phyloP scores from a whole-genome alignment of 768 basidiomycete genomes.

The Leucocoprinus sp. region DNA sequence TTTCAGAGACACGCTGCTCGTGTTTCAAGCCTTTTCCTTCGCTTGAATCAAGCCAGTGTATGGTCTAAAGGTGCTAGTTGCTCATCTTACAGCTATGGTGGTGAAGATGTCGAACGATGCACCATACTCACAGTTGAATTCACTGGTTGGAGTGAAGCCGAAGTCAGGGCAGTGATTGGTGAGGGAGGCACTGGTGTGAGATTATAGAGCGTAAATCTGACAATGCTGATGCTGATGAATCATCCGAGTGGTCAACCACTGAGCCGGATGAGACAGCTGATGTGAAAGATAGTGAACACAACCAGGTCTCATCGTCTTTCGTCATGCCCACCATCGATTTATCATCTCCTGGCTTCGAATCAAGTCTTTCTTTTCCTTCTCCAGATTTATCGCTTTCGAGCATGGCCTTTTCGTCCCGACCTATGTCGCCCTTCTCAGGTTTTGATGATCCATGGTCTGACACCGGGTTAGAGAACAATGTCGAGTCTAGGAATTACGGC shows the following conservation, averaged over 20 bases:
- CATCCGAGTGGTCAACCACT: constrained; percentile 18
- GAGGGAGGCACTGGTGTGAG: constrained; percentile 65
- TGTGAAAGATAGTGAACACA: constrained; percentile 10
- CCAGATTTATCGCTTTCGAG: constrained; percentile 5
- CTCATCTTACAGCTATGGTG: constrained; percentile 40
- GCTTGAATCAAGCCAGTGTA: constrained; percentile 60
- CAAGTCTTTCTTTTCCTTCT: constrained; percentile 10
- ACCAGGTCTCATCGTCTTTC: constrained; percentile 60
- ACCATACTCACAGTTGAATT: constrained; percentile 65
- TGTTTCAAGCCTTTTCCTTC: constrained; percentile 60
- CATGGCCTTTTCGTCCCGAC: background rate
- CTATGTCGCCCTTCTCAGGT: constrained; percentile 10
- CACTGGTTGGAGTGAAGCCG: constrained; percentile 60
- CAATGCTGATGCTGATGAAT: constrained; percentile 20
- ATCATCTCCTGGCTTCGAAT: constrained; percentile 39
- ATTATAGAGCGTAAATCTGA: constrained; percentile 44
- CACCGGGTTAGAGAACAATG: constrained; percentile 13
- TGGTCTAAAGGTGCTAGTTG: constrained; percentile 57
- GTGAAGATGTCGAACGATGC: constrained; percentile 41
- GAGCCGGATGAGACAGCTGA: constrained; percentile 14
- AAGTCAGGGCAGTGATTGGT: constrained; percentile 62
- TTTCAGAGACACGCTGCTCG: constrained; percentile 53
- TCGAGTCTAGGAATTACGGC: constrained; percentile 11
- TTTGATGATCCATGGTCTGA: constrained; percentile 28
- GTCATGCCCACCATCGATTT: constrained; percentile 74